A percentile compares a stretch with the other conserved stretches of the same genome.
Conservation (phyloP, 768 basidiomycete species). For the Mycena olivaceomarginata region DNA sequence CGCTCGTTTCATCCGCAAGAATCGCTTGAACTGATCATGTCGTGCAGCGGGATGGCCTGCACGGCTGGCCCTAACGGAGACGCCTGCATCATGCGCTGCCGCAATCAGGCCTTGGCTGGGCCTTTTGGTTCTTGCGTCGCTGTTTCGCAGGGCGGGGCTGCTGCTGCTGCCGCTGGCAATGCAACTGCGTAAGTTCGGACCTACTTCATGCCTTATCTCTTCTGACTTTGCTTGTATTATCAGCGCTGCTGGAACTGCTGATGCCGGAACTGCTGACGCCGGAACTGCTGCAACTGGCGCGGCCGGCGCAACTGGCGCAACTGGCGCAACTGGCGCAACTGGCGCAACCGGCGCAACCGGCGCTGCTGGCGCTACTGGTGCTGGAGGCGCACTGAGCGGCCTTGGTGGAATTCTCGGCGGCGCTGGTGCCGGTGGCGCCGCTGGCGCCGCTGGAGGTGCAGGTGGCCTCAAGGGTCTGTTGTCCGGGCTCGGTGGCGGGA, state of each 20-base stretch:
- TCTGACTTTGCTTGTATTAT: too few species aligned
- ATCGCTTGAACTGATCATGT: background rate
- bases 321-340: background rate
- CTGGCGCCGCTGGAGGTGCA: too few species aligned
- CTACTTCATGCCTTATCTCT: too few species aligned
- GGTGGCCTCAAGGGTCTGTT: background rate
- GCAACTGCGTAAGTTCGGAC: background rate
- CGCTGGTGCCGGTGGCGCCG: too few species aligned
- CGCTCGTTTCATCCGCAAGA: background rate
- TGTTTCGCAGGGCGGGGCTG: slow-evolving; percentile 13
- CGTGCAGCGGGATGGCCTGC: slow-evolving; percentile 37
- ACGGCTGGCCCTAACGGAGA: slow-evolving; percentile 42
- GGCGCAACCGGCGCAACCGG: background rate
- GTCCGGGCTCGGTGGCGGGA: slow-evolving; percentile 20
- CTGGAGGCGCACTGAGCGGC: background rate
- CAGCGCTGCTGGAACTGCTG: too few species aligned
- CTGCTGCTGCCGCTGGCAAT: background rate
- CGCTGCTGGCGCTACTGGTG: background rate
- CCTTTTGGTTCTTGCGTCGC: slow-evolving; percentile 42
- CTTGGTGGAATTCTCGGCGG: too few species aligned
- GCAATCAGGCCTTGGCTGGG: slow-evolving; percentile 32
- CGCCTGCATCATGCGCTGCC: slow-evolving; percentile 45
- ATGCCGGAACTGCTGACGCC: too few species aligned
- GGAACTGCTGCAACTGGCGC: too few species aligned
- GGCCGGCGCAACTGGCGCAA: background rate